A percentile compares a stretch with the other conserved stretches of the same genome.
phyloP scores from a whole-genome alignment of 352 stramenopile species.

The Phytophthora citricola region DNA sequence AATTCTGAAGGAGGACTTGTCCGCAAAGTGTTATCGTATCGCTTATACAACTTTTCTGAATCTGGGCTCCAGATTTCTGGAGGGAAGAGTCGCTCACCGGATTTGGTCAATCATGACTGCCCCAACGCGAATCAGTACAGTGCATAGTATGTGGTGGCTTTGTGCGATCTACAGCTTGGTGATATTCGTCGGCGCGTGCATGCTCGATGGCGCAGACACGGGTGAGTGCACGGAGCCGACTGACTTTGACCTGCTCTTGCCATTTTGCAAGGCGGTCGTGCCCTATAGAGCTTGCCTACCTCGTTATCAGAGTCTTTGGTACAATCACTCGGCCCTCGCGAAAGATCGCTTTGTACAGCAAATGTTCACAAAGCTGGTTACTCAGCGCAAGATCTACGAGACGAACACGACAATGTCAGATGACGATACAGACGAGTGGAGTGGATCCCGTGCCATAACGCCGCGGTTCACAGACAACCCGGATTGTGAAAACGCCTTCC shows the following conservation, averaged over 20 bases:
- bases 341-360: conserved; percentile 78
- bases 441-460: conserved; percentile 55
- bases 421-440: conserved; percentile 76
- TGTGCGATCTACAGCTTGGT: conserved; percentile 3
- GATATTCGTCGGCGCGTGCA: conserved; percentile 20
- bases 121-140: background rate
- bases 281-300: conserved; percentile 80
- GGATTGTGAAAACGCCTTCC: conserved; percentile 92
- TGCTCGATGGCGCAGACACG: conserved; percentile 67
- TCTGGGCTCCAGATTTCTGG: too few species aligned
- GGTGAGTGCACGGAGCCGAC: conserved; percentile 61
- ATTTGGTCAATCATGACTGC: too few species aligned
- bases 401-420: conserved; percentile 68
- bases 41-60: too few species aligned
- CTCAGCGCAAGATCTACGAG: conserved; percentile 68
- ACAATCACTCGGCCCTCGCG: conserved; percentile 75
- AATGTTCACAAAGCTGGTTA: conserved; percentile 70
- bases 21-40: too few species aligned
- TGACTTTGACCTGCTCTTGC: conserved; percentile 75
- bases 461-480: conserved; percentile 86
- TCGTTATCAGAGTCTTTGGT: conserved; percentile 77
- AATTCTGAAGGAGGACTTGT: too few species aligned
- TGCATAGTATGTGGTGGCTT: background rate
- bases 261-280: conserved; percentile 75
- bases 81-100: too few species aligned